These are phyloP conservation scores for Trichoderma koningii DNA, from an alignment of 2,329 filamentous ascomycete genomes.

Conservation along the genomic window DNA sequence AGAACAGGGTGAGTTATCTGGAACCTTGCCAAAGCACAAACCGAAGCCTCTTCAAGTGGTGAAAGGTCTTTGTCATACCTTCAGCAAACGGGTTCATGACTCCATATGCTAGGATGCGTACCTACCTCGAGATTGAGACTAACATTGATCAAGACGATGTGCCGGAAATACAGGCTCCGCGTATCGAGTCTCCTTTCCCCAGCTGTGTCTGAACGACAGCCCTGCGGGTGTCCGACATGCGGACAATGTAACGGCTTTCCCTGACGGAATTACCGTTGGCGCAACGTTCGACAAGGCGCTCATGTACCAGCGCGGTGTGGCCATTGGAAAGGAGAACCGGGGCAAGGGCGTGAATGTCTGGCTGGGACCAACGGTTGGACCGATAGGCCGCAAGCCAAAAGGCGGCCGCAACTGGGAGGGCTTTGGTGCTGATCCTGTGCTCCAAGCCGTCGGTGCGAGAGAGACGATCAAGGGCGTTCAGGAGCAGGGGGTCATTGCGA, in stretches of 20 bases:
- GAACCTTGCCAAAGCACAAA: neutral
- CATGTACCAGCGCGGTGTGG: conserved; percentile 67
- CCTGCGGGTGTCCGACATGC: conserved; percentile 72
- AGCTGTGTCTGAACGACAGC: conserved; percentile 71
- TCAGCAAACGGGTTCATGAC: neutral
- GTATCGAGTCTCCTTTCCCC: conserved; percentile 68
- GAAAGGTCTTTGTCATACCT: neutral
- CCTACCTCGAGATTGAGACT: neutral
- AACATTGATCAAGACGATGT: conserved; percentile 54
- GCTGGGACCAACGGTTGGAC: conserved; percentile 70
- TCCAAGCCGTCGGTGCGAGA: conserved; percentile 75
- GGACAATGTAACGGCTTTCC: conserved; percentile 75
- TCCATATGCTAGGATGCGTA: neutral
- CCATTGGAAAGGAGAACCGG: conserved; percentile 69
- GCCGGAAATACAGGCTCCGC: conserved; percentile 77
- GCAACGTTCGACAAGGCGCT: conserved; percentile 74
- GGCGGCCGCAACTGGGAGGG: conserved; percentile 77
- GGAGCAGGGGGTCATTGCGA: conserved; percentile 58
- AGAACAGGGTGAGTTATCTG: conserved; percentile 22
- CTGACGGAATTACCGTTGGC: conserved; percentile 74
- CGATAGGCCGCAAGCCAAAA: conserved; percentile 70
- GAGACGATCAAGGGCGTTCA: conserved; percentile 76
- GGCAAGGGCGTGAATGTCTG: conserved; percentile 73
- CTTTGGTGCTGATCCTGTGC: conserved; percentile 69
- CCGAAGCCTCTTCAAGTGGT: neutral